These are phyloP conservation scores for Bipolaris sorokiniana DNA, from an alignment of 2,329 filamentous ascomycete genomes.

Conservation along the genomic window DNA sequence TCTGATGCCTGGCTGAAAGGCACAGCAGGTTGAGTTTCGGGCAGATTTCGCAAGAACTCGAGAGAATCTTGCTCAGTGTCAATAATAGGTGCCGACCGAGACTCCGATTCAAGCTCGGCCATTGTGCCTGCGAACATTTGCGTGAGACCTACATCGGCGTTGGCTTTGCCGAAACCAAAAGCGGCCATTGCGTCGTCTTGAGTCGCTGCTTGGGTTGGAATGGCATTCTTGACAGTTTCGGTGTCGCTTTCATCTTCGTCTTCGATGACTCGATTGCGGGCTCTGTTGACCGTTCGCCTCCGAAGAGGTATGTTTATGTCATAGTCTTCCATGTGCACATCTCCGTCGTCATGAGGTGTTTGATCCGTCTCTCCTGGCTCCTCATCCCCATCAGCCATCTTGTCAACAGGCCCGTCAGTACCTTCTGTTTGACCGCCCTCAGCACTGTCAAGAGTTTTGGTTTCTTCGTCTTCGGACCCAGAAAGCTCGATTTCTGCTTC, in stretches of 20 bases:
- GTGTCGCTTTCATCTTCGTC: conserved; percentile 59
- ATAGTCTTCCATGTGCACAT: conserved; percentile 54
- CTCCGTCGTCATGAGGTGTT: conserved; percentile 32
- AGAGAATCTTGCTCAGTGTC: conserved; percentile 57
- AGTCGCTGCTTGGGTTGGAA: conserved; percentile 32
- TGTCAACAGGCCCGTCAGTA: conserved; percentile 44
- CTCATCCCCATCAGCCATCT: conserved; percentile 50
- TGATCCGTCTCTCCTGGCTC: conserved; percentile 31
- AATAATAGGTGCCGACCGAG: conserved; percentile 38
- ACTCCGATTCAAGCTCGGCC: conserved; percentile 63
- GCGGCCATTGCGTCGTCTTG: conserved; percentile 46
- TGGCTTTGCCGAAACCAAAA: conserved; percentile 49
- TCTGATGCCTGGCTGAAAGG: conserved; percentile 68
- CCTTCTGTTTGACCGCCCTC: conserved; percentile 35
- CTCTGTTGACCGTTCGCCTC: conserved; percentile 59
- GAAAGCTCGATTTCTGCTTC: conserved; percentile 35
- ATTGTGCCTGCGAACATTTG: conserved; percentile 92
- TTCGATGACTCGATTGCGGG: conserved; percentile 65
- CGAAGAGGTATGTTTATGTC: conserved; percentile 53
- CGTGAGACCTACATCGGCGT: conserved; percentile 70
- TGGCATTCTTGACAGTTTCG: conserved; percentile 19
- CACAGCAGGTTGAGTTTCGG: conserved; percentile 62
- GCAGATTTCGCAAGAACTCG: conserved; percentile 57
- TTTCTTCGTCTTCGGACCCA: conserved; percentile 40
- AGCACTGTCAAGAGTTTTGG: conserved; percentile 29